A percentile compares a stretch with the other conserved stretches of the same genome.
These are phyloP conservation scores for Starmera dryadoides DNA, from an alignment of 805 yeast genomes.

Conservation along the genomic window DNA sequence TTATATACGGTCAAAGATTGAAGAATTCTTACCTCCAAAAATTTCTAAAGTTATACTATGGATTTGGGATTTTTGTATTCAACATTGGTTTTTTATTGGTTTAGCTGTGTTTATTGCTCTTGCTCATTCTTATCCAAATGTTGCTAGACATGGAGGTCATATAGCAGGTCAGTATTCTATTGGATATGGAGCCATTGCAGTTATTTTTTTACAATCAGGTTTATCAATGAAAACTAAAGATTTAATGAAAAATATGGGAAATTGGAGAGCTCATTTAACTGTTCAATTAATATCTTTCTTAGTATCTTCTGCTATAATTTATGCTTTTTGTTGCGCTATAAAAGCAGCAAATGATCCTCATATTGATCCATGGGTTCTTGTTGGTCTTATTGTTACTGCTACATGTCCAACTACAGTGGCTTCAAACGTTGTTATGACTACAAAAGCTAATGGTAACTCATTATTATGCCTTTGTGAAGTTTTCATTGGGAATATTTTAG, in stretches of 20 bases:
- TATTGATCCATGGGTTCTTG: conserved; percentile 73
- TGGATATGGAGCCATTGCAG: conserved; percentile 81
- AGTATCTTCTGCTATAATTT: conserved; percentile 63
- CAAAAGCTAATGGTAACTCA: conserved; percentile 78
- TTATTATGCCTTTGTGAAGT: conserved; percentile 77
- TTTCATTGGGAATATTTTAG: conserved; percentile 74
- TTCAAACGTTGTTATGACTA: conserved; percentile 89
- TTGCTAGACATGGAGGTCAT: conserved; percentile 78
- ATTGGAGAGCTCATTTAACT: conserved; percentile 81
- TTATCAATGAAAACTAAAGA: conserved; percentile 64
- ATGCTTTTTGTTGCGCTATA: conserved; percentile 66
- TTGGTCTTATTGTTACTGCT: conserved; percentile 76
- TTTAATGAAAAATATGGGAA: conserved; percentile 51
- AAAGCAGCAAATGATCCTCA: conserved; percentile 44
- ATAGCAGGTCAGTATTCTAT: conserved; percentile 70
- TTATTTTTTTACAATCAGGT: conserved; percentile 79
- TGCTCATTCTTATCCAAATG: conserved; percentile 72
- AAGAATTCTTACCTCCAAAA: background rate
- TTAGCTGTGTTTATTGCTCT: conserved; percentile 69
- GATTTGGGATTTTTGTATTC: background rate
- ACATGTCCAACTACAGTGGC: conserved; percentile 90
- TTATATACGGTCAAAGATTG: background rate
- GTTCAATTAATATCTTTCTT: conserved; percentile 63
- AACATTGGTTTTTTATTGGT: conserved; percentile 71
- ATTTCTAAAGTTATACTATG: background rate